Conservation (phyloP, 129 eudicot species). For the Flaveria ramosissima region DNA sequence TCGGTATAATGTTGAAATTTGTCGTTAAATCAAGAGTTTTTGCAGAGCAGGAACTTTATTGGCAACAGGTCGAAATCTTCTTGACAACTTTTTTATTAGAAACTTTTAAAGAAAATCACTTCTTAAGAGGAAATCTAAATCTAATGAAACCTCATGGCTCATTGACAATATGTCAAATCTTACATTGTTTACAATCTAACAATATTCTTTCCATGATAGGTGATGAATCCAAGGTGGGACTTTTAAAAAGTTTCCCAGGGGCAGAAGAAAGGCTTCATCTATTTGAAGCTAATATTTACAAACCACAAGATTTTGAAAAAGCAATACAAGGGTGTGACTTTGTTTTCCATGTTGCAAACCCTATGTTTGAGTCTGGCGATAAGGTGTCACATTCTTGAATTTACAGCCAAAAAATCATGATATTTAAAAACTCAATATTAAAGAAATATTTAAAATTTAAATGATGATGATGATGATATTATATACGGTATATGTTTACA, state of each 20-base stretch:
- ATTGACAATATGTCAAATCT: too few relatives aligned
- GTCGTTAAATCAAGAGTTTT: too few relatives aligned
- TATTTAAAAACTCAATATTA: not conserved
- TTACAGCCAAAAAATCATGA: not conserved
- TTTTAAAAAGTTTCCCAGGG: constrained; percentile 34
- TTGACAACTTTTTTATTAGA: too few relatives aligned
- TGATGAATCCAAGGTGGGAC: constrained; percentile 31
- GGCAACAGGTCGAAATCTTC: too few relatives aligned
- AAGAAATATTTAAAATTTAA: not conserved
- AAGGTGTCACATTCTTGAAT: constrained; percentile 30
- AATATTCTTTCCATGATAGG: constrained; percentile 31
- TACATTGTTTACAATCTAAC: too few relatives aligned
- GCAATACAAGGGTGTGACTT: constrained; percentile 46
- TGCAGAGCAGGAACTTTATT: too few relatives aligned
- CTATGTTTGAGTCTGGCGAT: constrained; percentile 27
- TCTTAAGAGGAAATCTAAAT: too few relatives aligned
- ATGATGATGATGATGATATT: not conserved
- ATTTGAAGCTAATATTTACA: constrained; percentile 42
- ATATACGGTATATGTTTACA: not conserved
- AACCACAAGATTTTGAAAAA: constrained; percentile 37
- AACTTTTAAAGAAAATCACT: too few relatives aligned
- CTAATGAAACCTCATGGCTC: too few relatives aligned
- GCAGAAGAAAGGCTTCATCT: constrained; percentile 40
- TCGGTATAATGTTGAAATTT: too few relatives aligned
- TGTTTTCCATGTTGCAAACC: constrained; percentile 56